phyloP scores from a whole-genome alignment of 2,329 filamentous ascomycete genomes.

The Nannizzia gypsea region DNA sequence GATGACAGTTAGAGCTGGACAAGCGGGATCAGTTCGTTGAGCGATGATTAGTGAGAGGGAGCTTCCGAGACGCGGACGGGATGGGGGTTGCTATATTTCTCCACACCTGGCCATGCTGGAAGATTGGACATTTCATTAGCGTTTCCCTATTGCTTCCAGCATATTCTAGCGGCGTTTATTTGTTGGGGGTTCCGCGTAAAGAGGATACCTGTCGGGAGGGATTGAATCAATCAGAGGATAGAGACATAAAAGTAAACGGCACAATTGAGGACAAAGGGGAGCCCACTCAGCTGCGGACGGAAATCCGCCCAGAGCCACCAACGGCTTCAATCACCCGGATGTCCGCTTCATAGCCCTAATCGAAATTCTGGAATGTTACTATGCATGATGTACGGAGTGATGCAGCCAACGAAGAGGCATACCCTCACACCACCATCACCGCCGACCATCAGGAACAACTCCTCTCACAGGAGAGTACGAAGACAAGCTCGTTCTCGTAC shows the following conservation, averaged over 20 bases:
- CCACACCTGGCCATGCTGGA: neutral
- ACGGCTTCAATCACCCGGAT: neutral
- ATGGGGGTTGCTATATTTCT: neutral
- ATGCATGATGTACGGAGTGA: neutral
- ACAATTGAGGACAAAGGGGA: neutral
- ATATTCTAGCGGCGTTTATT: slow-evolving; percentile 1
- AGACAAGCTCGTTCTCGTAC: neutral
- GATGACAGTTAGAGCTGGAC: neutral
- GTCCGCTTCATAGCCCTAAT: neutral
- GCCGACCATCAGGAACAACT: neutral
- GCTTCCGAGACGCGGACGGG: slow-evolving; percentile 1
- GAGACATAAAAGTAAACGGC: too few relatives aligned
- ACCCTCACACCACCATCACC: neutral
- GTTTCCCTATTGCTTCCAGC: neutral
- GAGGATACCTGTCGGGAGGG: neutral
- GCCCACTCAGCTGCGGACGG: neutral
- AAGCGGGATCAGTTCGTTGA: neutral
- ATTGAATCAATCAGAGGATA: too few relatives aligned
- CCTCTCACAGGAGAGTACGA: neutral
- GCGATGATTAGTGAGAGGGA: neutral
- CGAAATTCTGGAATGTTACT: slow-evolving; percentile 3
- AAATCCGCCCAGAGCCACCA: neutral
- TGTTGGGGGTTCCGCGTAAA: neutral
- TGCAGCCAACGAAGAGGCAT: neutral
- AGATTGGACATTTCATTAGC: neutral